Percentiles rank a stretch among this genome's conserved stretches.
Evolutionary conservation across 2,329 filamentous ascomycete genomes (phyloP).

Genomic region (Trichoderma oligosporum): DNA sequence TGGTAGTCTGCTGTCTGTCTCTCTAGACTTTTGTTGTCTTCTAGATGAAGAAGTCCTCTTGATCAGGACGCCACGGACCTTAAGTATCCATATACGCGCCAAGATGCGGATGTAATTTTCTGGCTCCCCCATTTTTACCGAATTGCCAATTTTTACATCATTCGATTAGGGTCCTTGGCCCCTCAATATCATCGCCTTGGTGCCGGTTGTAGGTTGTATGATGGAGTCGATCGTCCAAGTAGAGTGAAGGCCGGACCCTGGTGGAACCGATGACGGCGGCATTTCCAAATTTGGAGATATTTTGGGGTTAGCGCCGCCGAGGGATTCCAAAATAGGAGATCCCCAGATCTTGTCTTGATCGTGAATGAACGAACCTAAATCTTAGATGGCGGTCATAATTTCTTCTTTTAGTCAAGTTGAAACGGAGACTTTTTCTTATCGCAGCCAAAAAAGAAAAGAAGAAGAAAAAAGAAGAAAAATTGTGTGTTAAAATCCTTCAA

Average conservation of each 20-base stretch:
- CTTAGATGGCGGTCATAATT: conserved; percentile 6
- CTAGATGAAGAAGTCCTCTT: background rate
- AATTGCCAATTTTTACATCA: conserved; percentile 18
- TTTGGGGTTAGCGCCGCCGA: conserved; percentile 18
- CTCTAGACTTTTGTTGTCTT: background rate
- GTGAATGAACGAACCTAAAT: conserved; percentile 1
- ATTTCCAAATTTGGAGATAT: background rate
- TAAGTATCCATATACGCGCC: conserved; percentile 3
- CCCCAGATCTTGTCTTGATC: background rate
- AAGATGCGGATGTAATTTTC: background rate
- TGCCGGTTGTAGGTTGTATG: background rate
- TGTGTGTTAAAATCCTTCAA: no score
- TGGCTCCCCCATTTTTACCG: background rate
- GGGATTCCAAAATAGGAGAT: background rate
- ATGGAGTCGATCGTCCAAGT: conserved; percentile 12
- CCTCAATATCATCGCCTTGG: conserved; percentile 11
- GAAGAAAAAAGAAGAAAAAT: no score
- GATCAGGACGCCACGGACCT: background rate
- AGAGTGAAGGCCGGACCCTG: conserved; percentile 4
- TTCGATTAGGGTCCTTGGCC: background rate
- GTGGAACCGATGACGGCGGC: conserved; percentile 11
- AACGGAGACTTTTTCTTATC: background rate
- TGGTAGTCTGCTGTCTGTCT: background rate
- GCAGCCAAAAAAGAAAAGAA: background rate
- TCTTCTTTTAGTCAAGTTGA: background rate